Evolutionary conservation across 2,329 filamentous ascomycete species (phyloP).

Genomic region (Penicillium glabrum): DNA sequence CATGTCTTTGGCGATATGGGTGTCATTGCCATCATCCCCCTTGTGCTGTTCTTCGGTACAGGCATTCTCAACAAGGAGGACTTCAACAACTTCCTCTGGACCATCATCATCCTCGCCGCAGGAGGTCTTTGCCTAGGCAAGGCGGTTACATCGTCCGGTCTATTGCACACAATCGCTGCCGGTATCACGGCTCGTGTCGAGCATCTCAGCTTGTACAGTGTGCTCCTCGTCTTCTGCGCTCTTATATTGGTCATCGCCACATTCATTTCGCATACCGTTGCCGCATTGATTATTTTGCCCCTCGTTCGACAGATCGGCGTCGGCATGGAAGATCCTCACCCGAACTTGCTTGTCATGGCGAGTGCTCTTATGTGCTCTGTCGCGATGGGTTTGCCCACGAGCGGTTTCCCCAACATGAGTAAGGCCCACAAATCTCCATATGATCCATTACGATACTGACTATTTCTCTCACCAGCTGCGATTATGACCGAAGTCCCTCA

Average conservation of each 20-base stretch:
- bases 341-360: slow-evolving; percentile 93
- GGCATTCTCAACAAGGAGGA: slow-evolving; percentile 97
- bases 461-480: slow-evolving; percentile 61
- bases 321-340: slow-evolving; percentile 83
- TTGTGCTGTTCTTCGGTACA: slow-evolving; percentile 93
- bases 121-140: slow-evolving; percentile 91
- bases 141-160: slow-evolving; percentile 87
- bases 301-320: slow-evolving; percentile 83
- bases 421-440: slow-evolving; percentile 43
- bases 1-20: slow-evolving; percentile 94
- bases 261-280: slow-evolving; percentile 97
- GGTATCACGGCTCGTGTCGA: slow-evolving; percentile 73
- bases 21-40: slow-evolving; percentile 92
- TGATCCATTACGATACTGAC: slow-evolving; percentile 14
- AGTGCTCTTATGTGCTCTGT: slow-evolving; percentile 94
- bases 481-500: slow-evolving; percentile 98
- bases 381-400: slow-evolving; percentile 95
- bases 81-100: slow-evolving; percentile 99
- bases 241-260: slow-evolving; percentile 92
- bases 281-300: slow-evolving; percentile 89
- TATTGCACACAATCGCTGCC: slow-evolving; percentile 82
- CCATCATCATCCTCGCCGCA: slow-evolving; percentile 96
- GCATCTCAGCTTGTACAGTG: slow-evolving; percentile 77
- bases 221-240: slow-evolving; percentile 79
- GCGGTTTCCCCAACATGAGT: slow-evolving; percentile 99